Evolutionary conservation across 768 basidiomycete genomes (phyloP), one percentile per base, ranked within the genome.

Genomic region (Xerocomellus chrysenteron): DNA sequence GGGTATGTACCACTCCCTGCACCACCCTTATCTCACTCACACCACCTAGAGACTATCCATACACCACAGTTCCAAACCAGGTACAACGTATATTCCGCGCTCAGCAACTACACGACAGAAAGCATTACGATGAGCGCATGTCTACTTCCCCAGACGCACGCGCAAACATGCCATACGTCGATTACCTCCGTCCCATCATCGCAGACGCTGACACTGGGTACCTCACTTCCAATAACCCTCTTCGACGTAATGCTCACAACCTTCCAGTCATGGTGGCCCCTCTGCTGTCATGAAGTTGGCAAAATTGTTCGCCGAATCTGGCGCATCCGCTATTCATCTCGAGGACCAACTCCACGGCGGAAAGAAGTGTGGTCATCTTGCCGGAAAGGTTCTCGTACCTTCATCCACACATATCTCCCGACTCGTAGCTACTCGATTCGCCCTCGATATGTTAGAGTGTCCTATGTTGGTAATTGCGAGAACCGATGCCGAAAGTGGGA

Each of bases 181-280:
- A 96, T 69, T 96, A 95, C 68, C 76, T 97, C 43, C 80, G 92
- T 50, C 94, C 94, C 28, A 95, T 98, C 62, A 88, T 98, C 61
- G 94, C 94, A 13, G 94, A 97, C 68, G 94, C 86, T 26, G 94
- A 96, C 74, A 95, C 94, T 50, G 94, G 94, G 92, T 92, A 64
- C 65, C 78, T 70, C 52, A 21, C 43, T 57, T 39, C 11, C 32
- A 26, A 8, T 35, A 19, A 24, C 47, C 47, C 24, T 48, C 35
- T 44, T 5, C 21, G 8, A 28, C n/a, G n/a, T 53, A 39, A 40
- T 33, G 24, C 56, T 62, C 28, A 62, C 59, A 59, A 14, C 42
- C 33, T 33, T 26, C 33, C 52, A 95, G 94, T 33, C 94, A 96
- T 64, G 95, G 95, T 47, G 94, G 94, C 17, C 78, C 88, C n/a